Evolutionary conservation across 441 rosid species (phyloP), one percentile per base, ranked within the genome.

Genomic region (Aquilaria agallochum): DNA sequence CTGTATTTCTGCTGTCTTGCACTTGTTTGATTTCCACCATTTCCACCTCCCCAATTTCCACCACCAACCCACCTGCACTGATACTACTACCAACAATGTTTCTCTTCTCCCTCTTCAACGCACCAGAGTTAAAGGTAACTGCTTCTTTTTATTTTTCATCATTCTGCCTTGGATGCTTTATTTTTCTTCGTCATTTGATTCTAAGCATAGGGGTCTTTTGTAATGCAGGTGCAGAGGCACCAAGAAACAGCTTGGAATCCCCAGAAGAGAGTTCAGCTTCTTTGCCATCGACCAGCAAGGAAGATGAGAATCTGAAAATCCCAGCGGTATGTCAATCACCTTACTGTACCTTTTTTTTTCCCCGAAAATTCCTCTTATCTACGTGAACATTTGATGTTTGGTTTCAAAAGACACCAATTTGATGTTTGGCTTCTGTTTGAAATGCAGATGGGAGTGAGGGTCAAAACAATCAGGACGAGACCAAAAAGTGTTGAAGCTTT

Each of bases 171-270:
- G 7, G 7, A 36, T 4, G 42, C 7, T 2, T 8, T 36, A 8
- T 36, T 36, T 8, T 36, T 36, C 6, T 36, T 36, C 42, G 6
- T 36, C 42, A 5, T 36, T 8, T 36, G 42, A 36, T 36, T 4
- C 42, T 36, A 36, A 36, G 7, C 6, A 4, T 36, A 20, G 6
- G 1, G 42, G 1, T 36, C 42, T 36, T 3, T 36, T 36, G 5
- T 36, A 4, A 4, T 62, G 67, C 71, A 90, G 96, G 93, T 45
- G 63, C 72, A 5, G 97, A 84, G 66, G 97, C 93, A 51, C 92
- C 97, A 9, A 83, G 89, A 70, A 84, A 90, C 73, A 88, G 95
- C 85, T 81, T 89, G 77, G 98, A 90, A 62, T 71, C 86, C 31
- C 80, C 68, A 33, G 87, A 77, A 56, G 79, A 76, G 58, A 62